Evolutionary conservation across 345 rosid species (phyloP).

Genomic region (Mangifera indica): DNA sequence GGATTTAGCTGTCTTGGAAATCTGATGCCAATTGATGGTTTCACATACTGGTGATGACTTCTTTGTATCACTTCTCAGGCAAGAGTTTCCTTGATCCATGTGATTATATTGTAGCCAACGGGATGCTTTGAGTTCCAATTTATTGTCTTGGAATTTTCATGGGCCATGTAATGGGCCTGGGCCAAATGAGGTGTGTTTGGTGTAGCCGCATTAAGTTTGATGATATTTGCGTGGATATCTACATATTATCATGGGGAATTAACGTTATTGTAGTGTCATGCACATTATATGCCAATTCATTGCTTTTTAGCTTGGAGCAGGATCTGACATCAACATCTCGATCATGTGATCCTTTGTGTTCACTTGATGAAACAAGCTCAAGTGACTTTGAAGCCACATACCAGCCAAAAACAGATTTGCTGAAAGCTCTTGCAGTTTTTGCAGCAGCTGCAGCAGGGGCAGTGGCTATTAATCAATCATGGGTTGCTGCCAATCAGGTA

Average conservation of each 20-base stretch:
- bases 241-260: background rate
- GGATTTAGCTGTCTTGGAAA: too few species aligned
- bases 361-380: constrained; percentile 84
- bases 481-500: constrained; percentile 97
- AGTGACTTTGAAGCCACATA: constrained; percentile 59
- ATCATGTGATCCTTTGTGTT: constrained; percentile 84
- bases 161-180: too few species aligned
- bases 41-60: too few species aligned
- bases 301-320: constrained; percentile 41
- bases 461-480: constrained; percentile 79
- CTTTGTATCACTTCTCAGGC: too few species aligned
- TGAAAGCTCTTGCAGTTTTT: constrained; percentile 74
- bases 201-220: background rate
- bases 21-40: too few species aligned
- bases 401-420: constrained; percentile 79
- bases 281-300: background rate
- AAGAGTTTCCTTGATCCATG: too few species aligned
- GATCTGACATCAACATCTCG: constrained; percentile 52
- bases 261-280: constrained; percentile 3
- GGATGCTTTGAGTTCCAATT: too few species aligned
- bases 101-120: too few species aligned
- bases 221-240: background rate
- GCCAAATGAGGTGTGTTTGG: too few species aligned
- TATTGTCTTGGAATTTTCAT: too few species aligned
- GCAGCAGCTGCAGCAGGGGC: constrained; percentile 83